phyloP scores from a whole-genome alignment of 768 basidiomycete species.

The Leucocoprinus sp. region DNA sequence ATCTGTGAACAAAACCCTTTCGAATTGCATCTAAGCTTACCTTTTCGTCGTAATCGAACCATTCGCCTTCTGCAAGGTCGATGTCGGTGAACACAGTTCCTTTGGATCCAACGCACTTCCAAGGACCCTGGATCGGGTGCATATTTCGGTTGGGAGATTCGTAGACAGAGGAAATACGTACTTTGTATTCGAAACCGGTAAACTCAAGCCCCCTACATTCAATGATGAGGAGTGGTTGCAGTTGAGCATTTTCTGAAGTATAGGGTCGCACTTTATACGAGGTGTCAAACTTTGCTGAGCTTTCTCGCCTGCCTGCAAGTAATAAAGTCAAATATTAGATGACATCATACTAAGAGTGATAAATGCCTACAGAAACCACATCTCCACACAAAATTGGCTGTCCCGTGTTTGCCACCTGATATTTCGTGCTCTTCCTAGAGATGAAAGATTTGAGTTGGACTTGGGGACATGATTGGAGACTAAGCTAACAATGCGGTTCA shows the following conservation, averaged over 20 bases:
- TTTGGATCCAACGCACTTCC: slow-evolving; percentile 64
- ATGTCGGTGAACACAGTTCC: slow-evolving; percentile 55
- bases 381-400: slow-evolving; percentile 76
- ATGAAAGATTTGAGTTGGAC: not conserved
- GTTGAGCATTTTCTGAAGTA: slow-evolving; percentile 49
- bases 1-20: slow-evolving; percentile 2
- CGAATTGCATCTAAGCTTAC: slow-evolving; percentile 26
- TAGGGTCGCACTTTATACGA: slow-evolving; percentile 45
- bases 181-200: slow-evolving; percentile 64
- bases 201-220: slow-evolving; percentile 90
- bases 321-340: not conserved
- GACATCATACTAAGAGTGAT: not conserved
- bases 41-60: slow-evolving; percentile 92
- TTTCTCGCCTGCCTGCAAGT: slow-evolving; percentile 58
- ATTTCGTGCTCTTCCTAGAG: slow-evolving; percentile 59
- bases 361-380: slow-evolving; percentile 50
- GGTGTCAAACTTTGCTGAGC: slow-evolving; percentile 70
- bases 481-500: slow-evolving; percentile 57
- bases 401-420: slow-evolving; percentile 57
- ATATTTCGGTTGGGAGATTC: not conserved
- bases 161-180: slow-evolving; percentile 22
- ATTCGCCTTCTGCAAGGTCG: slow-evolving; percentile 59
- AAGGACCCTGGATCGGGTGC: slow-evolving; percentile 46
- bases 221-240: slow-evolving; percentile 57
- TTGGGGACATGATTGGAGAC: not conserved